Percentiles rank a stretch among this genome's conserved stretches.
Conservation (phyloP, 2,329 filamentous ascomycete species). For the Cladosporium sp. region DNA sequence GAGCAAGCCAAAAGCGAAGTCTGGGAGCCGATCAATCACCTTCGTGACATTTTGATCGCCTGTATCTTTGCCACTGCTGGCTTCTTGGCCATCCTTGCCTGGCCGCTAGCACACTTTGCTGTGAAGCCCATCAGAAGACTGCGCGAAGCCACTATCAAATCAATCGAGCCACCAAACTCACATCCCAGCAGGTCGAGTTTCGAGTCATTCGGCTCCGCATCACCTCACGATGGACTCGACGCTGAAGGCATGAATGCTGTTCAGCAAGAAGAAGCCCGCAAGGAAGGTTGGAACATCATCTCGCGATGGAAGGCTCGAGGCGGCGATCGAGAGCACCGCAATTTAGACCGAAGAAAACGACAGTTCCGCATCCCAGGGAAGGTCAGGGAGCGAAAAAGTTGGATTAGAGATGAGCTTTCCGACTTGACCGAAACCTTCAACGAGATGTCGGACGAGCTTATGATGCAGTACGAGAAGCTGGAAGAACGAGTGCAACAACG, state of each 20-base stretch:
- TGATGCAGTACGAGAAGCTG: conserved; percentile 79
- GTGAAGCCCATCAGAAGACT: conserved; percentile 77
- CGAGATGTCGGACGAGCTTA: conserved; percentile 87
- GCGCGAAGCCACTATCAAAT: conserved; percentile 72
- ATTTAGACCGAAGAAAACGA: conserved; percentile 45
- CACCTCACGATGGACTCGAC: conserved; percentile 22
- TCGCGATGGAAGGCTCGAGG: conserved; percentile 30
- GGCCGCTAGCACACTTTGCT: conserved; percentile 78
- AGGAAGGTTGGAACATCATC: conserved; percentile 47
- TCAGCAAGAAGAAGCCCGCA: conserved; percentile 46
- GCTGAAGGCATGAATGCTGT: conserved; percentile 43
- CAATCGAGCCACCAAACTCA: conserved; percentile 66
- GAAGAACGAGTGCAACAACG: conserved; percentile 82
- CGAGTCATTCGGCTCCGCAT: conserved; percentile 31
- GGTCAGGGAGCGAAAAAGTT: conserved; percentile 72
- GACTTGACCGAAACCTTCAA: conserved; percentile 86
- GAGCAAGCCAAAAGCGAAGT: conserved; percentile 76
- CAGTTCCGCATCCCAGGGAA: conserved; percentile 83
- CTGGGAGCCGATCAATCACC: conserved; percentile 69
- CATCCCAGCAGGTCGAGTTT: conserved; percentile 41
- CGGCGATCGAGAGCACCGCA: conserved; percentile 36
- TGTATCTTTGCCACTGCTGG: conserved; percentile 81
- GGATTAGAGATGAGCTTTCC: conserved; percentile 79
- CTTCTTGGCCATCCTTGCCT: conserved; percentile 67
- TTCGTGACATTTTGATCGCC: conserved; percentile 78